Conservation (phyloP, 768 basidiomycete genomes). For the Russula olivacea region DNA sequence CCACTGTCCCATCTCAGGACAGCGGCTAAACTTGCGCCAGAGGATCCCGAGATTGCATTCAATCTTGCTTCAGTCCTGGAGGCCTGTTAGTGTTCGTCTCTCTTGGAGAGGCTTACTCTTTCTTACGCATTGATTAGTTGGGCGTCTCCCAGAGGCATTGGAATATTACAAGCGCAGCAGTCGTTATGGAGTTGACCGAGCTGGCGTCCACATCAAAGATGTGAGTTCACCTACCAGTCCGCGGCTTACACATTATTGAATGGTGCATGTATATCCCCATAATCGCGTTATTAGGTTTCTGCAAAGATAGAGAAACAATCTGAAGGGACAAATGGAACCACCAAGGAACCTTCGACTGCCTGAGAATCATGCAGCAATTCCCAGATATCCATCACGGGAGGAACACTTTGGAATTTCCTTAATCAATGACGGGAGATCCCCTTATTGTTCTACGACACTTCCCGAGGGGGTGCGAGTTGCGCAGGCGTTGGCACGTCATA, state of each 20-base stretch:
- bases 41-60: slow-evolving; percentile 88
- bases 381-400: not conserved
- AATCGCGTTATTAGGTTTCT: slow-evolving; percentile 49
- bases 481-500: slow-evolving; percentile 19
- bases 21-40: slow-evolving; percentile 75
- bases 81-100: slow-evolving; percentile 52
- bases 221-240: slow-evolving; percentile 37
- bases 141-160: slow-evolving; percentile 73
- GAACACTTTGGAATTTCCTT: slow-evolving; percentile 12
- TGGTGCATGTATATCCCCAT: slow-evolving; percentile 23
- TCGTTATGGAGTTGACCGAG: slow-evolving; percentile 73
- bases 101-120: not conserved
- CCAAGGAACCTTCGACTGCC: slow-evolving; percentile 6
- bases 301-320: slow-evolving; percentile 69
- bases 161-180: slow-evolving; percentile 76
- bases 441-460: slow-evolving; percentile 24
- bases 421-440: slow-evolving; percentile 13
- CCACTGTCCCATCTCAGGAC: slow-evolving; percentile 45
- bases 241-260: slow-evolving; percentile 17
- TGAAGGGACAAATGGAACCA: slow-evolving; percentile 34
- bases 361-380: slow-evolving; percentile 14
- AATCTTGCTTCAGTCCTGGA: slow-evolving; percentile 88
- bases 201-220: slow-evolving; percentile 77
- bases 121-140: slow-evolving; percentile 44
- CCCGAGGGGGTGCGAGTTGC: slow-evolving; percentile 8